Evolutionary conservation across 495 filamentous ascomycete genomes (phyloP), one percentile per base, ranked within the genome.

Genomic region (Apodospora peruviana): DNA sequence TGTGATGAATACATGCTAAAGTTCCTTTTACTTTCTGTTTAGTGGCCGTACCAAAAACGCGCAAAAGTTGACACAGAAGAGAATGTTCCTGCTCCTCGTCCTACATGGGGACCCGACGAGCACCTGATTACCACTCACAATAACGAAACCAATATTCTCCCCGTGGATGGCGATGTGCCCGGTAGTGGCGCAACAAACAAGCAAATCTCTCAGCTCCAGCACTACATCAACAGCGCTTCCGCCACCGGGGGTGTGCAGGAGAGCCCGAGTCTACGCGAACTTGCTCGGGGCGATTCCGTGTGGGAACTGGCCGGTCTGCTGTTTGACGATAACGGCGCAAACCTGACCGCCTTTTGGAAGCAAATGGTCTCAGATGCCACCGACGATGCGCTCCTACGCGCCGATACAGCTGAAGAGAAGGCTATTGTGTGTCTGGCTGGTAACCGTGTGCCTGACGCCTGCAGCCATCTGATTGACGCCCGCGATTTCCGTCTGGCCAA

Each of bases 31-130:
- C 62, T 70, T 69, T 66, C 59, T 65, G 29, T 75, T 59, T 81
- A 96, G 91, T 95, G 84, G 81, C 89, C 90, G 34, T 90, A 93
- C 69, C 73, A 84, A 62, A 90, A 90, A 64, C 78, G 78, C 57
- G 72, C 84, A 32, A 88, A 90, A 62, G 73, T 77, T 50, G 77
- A 83, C 56, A 68, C 77, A 29, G 64, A 74, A 24, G 71, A 61
- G 71, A 67, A 38, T 85, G 79, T 58, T 80, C 85, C 68, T 62
- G 76, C 45, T 78, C 76, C 48, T 75, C 86, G 72, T 47, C 87
- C 90, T 24, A 81, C 77, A 42, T 96, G 91, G 88, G 83, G 85
- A 21, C 78, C 82, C 2, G 78, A 82, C 59, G 85, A 88, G 50
- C 80, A 79, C 2, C 65, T 95, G 21, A 70, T 94, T 5, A 89